phyloP scores from a whole-genome alignment of 1,139 yeast species.

The Entelexis sorbosivorans region DNA sequence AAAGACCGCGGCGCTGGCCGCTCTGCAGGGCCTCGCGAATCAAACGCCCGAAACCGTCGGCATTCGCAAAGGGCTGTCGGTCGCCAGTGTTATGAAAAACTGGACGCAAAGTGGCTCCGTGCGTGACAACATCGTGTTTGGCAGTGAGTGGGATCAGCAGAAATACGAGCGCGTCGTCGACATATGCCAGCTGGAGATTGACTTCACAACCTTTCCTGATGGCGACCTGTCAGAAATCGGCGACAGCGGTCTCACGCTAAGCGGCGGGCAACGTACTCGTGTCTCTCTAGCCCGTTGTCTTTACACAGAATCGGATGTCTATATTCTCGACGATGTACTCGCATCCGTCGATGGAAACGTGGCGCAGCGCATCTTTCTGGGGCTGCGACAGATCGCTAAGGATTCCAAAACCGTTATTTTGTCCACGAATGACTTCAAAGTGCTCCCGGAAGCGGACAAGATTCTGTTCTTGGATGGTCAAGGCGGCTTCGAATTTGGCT shows the following conservation, averaged over 20 bases:
- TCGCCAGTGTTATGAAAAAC: conserved; percentile 43
- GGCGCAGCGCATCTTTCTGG: conserved; percentile 37
- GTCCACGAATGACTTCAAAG: conserved; percentile 12
- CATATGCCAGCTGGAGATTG: conserved; percentile 58
- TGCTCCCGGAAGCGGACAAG: conserved; percentile 3
- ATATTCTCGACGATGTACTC: conserved; percentile 71
- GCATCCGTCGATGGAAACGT: conserved; percentile 90
- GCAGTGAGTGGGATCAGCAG: conserved; percentile 43
- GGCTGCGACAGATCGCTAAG: conserved; percentile 4
- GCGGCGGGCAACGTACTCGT: conserved; percentile 91
- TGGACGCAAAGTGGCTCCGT: conserved; percentile 83
- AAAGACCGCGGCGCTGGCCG: conserved; percentile 51
- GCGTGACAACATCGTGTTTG: conserved; percentile 63
- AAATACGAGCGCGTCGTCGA: conserved; percentile 46
- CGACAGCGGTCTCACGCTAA: conserved; percentile 78
- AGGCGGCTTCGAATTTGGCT: conserved; percentile 29
- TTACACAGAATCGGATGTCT: conserved; percentile 54
- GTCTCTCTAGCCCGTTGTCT: conserved; percentile 76
- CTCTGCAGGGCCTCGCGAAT: conserved; percentile 59
- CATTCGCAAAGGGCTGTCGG: conserved; percentile 27
- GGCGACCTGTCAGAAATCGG: conserved; percentile 85
- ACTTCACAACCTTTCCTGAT: conserved; percentile 59
- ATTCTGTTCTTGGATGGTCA: conserved; percentile 30
- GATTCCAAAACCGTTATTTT: conserved; percentile 23
- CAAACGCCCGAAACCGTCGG: conserved; percentile 40